These are phyloP conservation scores for Torrubiellomyces zombiae DNA, from an alignment of 2,329 filamentous ascomycete genomes.

Conservation along the genomic window DNA sequence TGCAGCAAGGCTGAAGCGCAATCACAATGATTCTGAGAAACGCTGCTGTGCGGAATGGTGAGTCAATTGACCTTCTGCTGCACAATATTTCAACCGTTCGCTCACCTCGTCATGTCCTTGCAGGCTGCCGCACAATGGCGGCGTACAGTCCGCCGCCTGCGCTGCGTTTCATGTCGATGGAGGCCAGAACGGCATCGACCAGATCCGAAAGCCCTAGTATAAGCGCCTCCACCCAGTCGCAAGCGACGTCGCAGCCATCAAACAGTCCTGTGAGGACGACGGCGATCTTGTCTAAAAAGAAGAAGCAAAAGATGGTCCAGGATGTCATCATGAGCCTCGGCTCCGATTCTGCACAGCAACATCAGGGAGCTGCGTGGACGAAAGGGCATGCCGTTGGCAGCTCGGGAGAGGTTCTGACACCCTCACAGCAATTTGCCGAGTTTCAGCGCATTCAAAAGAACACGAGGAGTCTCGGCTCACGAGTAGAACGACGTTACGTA, in stretches of 20 bases:
- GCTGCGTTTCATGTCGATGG: conserved; percentile 17
- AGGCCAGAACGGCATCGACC: conserved; percentile 8
- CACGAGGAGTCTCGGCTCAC: conserved; percentile 31
- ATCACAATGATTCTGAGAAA: conserved; percentile 40
- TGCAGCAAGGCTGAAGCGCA: not conserved
- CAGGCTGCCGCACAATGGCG: conserved; percentile 37
- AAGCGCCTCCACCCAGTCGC: conserved; percentile 6
- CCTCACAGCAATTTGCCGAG: conserved; percentile 21
- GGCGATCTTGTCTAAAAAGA: conserved; percentile 11
- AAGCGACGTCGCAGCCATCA: conserved; percentile 9
- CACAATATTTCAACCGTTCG: not conserved
- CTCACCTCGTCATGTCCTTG: conserved; percentile 2
- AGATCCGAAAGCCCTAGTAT: too few species aligned
- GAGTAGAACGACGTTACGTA: conserved; percentile 39
- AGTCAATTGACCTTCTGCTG: conserved; percentile 10
- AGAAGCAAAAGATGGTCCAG: conserved; percentile 18
- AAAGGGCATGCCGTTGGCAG: conserved; percentile 13
- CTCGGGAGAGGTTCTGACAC: conserved; percentile 19
- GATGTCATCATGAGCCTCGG: conserved; percentile 17
- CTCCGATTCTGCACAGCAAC: conserved; percentile 18
- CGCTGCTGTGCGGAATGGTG: conserved; percentile 36
- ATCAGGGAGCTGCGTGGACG: conserved; percentile 17
- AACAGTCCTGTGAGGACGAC: too few species aligned
- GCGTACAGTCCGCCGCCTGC: conserved; percentile 21
- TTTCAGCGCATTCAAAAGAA: conserved; percentile 21